Conservation (phyloP, 1,139 yeast genomes). For the Nakaseomyces sp. region DNA sequence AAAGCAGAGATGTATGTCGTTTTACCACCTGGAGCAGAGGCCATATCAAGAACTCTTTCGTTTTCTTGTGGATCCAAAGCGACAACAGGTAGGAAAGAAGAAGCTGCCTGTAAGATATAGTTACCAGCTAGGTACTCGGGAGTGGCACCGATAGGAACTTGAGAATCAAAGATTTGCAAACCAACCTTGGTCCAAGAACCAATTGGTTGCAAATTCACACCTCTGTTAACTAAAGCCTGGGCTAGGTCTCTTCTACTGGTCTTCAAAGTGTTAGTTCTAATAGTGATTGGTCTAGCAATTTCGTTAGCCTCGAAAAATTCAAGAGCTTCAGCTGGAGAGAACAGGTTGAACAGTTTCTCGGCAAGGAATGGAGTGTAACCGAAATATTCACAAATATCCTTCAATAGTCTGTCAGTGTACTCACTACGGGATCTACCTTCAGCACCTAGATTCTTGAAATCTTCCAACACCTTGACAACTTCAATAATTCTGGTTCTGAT, state of each 20-base stretch:
- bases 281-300: slow-evolving; percentile 90
- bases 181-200: slow-evolving; percentile 99
- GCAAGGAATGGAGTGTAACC: slow-evolving; percentile 96
- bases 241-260: slow-evolving; percentile 95
- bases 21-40: slow-evolving; percentile 99
- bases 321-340: slow-evolving; percentile 92
- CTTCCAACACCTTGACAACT: slow-evolving; percentile 89
- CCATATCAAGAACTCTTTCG: slow-evolving; percentile 96
- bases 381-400: slow-evolving; percentile 86
- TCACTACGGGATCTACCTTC: slow-evolving; percentile 81
- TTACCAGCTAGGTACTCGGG: slow-evolving; percentile 98
- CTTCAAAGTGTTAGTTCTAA: slow-evolving; percentile 89
- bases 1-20: slow-evolving; percentile 92
- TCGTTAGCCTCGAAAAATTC: slow-evolving; percentile 98
- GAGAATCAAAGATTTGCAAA: slow-evolving; percentile 91
- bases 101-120: slow-evolving; percentile 95
- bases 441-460: slow-evolving; percentile 75
- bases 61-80: slow-evolving; percentile 94
- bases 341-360: slow-evolving; percentile 80
- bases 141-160: slow-evolving; percentile 98
- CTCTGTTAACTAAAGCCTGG: slow-evolving; percentile 88
- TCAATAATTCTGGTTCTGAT: slow-evolving; percentile 92
- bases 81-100: slow-evolving; percentile 95
- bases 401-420: slow-evolving; percentile 63
- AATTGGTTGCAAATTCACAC: slow-evolving; percentile 94